phyloP scores from a whole-genome alignment of 1,284 basidiomycete genomes.

The Ceratobasidium sp. region DNA sequence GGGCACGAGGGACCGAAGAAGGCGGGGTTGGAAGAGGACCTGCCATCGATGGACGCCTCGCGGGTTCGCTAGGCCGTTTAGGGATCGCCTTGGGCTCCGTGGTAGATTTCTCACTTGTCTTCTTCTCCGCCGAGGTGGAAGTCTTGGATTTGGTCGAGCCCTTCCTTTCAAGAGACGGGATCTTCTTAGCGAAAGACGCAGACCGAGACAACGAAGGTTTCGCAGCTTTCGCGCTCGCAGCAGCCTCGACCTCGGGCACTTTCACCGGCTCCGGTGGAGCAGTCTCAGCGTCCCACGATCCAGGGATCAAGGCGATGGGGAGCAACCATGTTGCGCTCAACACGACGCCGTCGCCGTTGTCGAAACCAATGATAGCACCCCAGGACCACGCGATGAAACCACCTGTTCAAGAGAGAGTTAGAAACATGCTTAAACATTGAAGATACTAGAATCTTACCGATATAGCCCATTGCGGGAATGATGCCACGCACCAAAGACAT shows the following conservation, averaged over 20 bases:
- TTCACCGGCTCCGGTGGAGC: not conserved
- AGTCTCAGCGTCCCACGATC: slow-evolving; percentile 64
- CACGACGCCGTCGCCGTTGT: slow-evolving; percentile 78
- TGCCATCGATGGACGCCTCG: slow-evolving; percentile 17
- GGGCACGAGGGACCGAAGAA: slow-evolving; percentile 25
- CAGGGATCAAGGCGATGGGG: slow-evolving; percentile 78
- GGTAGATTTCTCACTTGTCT: slow-evolving; percentile 14
- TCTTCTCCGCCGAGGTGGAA: slow-evolving; percentile 21
- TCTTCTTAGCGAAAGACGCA: slow-evolving; percentile 22
- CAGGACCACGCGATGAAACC: slow-evolving; percentile 85
- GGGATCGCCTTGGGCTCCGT: slow-evolving; percentile 13
- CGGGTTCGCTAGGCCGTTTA: slow-evolving; percentile 19
- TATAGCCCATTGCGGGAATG: slow-evolving; percentile 78
- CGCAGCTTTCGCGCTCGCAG: not conserved
- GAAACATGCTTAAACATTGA: slow-evolving; percentile 2
- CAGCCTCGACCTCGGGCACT: slow-evolving; percentile 3
- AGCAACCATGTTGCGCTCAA: slow-evolving; percentile 82
- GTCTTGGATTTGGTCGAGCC: slow-evolving; percentile 3
- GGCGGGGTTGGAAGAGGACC: slow-evolving; percentile 43
- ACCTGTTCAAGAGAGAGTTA: slow-evolving; percentile 45
- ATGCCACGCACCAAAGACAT: slow-evolving; percentile 69
- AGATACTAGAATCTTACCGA: slow-evolving; percentile 60
- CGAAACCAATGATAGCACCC: slow-evolving; percentile 70
- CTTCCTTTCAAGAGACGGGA: slow-evolving; percentile 23
- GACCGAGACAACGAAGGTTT: slow-evolving; percentile 15